phyloP scores from a whole-genome alignment of 73 alveolate genomes.

The Urostyla sp. region DNA sequence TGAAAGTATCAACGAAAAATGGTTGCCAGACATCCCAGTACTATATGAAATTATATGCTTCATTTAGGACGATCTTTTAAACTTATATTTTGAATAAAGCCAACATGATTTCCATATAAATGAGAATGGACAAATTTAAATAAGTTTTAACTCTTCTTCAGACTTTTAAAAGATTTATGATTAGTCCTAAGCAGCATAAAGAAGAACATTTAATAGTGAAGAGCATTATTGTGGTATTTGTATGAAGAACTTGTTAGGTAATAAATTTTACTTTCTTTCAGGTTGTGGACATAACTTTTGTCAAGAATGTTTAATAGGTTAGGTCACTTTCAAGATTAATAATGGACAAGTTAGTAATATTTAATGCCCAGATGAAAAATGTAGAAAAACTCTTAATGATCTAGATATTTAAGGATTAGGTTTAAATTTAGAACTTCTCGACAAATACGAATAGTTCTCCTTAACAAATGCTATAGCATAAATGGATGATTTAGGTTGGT shows the following conservation, averaged over 20 bases:
- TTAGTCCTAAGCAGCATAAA: constrained; percentile 6
- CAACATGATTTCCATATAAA: background rate
- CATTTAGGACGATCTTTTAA: constrained; percentile 25
- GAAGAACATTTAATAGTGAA: constrained; percentile 14
- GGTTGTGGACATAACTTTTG: constrained; percentile 46
- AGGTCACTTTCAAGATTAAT: background rate
- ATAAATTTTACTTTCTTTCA: constrained; percentile 33
- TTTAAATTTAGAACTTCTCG: background rate
- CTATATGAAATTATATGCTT: background rate
- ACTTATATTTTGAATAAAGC: background rate
- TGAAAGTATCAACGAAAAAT: background rate
- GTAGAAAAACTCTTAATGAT: constrained; percentile 33
- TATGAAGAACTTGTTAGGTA: constrained; percentile 16
- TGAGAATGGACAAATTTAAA: constrained; percentile 4
- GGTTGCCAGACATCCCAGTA: background rate
- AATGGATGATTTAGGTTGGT: constrained; percentile 57
- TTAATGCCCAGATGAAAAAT: background rate
- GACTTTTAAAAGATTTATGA: constrained; percentile 17
- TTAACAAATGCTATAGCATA: constrained; percentile 24
- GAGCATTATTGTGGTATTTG: constrained; percentile 40
- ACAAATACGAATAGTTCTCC: constrained; percentile 20
- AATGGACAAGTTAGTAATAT: background rate
- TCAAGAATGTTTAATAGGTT: background rate
- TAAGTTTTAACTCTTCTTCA: background rate
- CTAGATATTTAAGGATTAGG: constrained; percentile 9